Percentiles rank a stretch among this genome's conserved stretches.
Evolutionary conservation across 495 filamentous ascomycete genomes (phyloP).

Genomic region (Penicillium manginii): DNA sequence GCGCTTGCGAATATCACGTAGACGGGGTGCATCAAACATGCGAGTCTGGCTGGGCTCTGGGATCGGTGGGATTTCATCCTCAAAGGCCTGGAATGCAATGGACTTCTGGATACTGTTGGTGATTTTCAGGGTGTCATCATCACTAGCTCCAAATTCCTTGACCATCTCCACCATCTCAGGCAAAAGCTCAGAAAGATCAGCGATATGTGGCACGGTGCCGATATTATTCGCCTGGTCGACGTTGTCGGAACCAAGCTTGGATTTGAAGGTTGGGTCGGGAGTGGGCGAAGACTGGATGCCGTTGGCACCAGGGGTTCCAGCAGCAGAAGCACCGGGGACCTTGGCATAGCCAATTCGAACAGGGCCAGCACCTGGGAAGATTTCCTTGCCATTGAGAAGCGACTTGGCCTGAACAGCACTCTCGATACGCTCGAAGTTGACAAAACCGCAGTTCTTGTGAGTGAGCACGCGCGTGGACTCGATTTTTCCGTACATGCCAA

Average conservation of each 20-base stretch:
- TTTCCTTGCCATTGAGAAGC: constrained; percentile 91
- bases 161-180: constrained; percentile 86
- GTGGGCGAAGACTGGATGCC: constrained; percentile 89
- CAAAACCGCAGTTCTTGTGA: constrained; percentile 98
- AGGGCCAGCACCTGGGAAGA: constrained; percentile 95
- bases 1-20: constrained; percentile 94
- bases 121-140: constrained; percentile 79
- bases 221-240: constrained; percentile 42
- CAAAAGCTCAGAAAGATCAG: constrained; percentile 74
- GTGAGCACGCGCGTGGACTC: constrained; percentile 91
- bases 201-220: constrained; percentile 64
- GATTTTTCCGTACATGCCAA: constrained; percentile 86
- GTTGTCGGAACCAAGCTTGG: constrained; percentile 33
- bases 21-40: constrained; percentile 91
- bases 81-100: constrained; percentile 71
- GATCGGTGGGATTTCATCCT: constrained; percentile 85
- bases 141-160: constrained; percentile 80
- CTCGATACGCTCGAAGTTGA: constrained; percentile 91
- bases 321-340: constrained; percentile 79
- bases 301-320: constrained; percentile 81
- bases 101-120: constrained; percentile 72
- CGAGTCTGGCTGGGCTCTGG: constrained; percentile 88
- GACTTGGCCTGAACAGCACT: constrained; percentile 88
- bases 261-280: constrained; percentile 69
- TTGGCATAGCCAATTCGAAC: constrained; percentile 97